These are phyloP conservation scores for Dioszegia crocea DNA, from an alignment of 768 basidiomycete genomes.

Conservation along the genomic window DNA sequence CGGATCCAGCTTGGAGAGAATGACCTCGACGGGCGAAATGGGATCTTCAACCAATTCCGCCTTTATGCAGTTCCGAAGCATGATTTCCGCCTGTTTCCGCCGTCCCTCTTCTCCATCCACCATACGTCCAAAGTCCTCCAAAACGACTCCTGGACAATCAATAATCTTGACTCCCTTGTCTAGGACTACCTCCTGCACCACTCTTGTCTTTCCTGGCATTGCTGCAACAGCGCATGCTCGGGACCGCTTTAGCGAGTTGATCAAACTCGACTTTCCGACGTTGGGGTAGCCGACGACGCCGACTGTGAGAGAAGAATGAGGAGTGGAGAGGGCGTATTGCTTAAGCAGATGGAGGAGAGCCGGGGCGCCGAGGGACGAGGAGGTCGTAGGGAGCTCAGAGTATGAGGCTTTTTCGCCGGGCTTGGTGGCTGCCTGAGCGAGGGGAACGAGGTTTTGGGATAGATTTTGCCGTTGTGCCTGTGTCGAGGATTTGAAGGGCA, in stretches of 20 bases:
- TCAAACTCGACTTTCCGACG: constrained; percentile 50
- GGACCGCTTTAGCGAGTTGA: constrained; percentile 50
- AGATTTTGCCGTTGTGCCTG: constrained; percentile 76
- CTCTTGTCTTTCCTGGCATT: constrained; percentile 88
- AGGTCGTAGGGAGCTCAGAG: constrained; percentile 37
- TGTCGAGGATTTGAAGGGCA: constrained; percentile 81
- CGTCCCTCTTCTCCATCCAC: constrained; percentile 47
- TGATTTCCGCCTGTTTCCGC: constrained; percentile 57
- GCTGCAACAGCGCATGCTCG: constrained; percentile 78
- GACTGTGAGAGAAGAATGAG: constrained; percentile 49
- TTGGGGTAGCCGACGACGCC: constrained; percentile 51
- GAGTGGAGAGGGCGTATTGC: constrained; percentile 48
- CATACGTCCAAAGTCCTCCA: constrained; percentile 67
- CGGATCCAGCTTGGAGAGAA: constrained; percentile 65
- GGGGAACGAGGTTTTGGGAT: constrained; percentile 53
- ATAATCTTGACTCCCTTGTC: constrained; percentile 88
- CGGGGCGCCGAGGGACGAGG: constrained; percentile 52
- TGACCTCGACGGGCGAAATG: constrained; percentile 84
- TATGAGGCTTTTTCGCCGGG: constrained; percentile 32
- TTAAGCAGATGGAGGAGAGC: constrained; percentile 73
- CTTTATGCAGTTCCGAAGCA: constrained; percentile 82
- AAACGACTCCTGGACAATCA: constrained; percentile 96
- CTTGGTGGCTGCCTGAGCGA: constrained; percentile 24
- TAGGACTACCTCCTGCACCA: constrained; percentile 82
- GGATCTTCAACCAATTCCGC: constrained; percentile 89